Conservation (phyloP, 345 rosid species). For the Gynandropsis gynandra region DNA sequence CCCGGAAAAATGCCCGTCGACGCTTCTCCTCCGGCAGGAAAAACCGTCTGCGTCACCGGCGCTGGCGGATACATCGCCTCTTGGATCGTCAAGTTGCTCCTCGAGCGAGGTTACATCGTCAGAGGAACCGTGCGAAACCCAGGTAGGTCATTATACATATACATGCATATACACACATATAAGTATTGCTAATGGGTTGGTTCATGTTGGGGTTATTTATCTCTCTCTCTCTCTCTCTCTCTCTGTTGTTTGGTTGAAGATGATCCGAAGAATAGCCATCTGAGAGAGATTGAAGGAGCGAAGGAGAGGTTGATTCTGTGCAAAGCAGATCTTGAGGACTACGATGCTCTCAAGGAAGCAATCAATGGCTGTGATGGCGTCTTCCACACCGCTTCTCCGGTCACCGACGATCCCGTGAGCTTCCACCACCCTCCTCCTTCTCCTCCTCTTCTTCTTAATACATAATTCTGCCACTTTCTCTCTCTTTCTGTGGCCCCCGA, state of each 20-base stretch:
- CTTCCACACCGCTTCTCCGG: conserved; percentile 94
- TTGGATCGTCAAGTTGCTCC: conserved; percentile 82
- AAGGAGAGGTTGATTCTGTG: conserved; percentile 61
- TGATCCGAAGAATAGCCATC: conserved; percentile 81
- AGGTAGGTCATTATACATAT: conserved; percentile 29
- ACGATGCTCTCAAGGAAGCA: conserved; percentile 49
- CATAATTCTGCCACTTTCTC: neutral
- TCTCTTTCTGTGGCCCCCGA: conserved; percentile 18
- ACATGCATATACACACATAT: too few relatives aligned
- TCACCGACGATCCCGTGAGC: conserved; percentile 93
- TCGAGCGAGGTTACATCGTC: conserved; percentile 70
- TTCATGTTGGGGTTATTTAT: neutral
- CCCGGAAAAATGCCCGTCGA: conserved; percentile 38
- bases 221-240: too few relatives aligned
- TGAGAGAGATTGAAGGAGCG: conserved; percentile 90
- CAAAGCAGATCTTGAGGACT: conserved; percentile 81
- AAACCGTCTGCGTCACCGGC: conserved; percentile 84
- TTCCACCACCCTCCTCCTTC: neutral
- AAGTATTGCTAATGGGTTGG: too few relatives aligned
- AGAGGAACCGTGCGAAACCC: conserved; percentile 88
- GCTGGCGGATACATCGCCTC: conserved; percentile 97
- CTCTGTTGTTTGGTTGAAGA: conserved; percentile 33
- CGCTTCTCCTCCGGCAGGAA: conserved; percentile 34
- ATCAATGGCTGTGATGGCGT: conserved; percentile 84
- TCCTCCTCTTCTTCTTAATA: neutral